phyloP scores from a whole-genome alignment of 2,329 filamentous ascomycete species.

The Fusarium pilosicola region DNA sequence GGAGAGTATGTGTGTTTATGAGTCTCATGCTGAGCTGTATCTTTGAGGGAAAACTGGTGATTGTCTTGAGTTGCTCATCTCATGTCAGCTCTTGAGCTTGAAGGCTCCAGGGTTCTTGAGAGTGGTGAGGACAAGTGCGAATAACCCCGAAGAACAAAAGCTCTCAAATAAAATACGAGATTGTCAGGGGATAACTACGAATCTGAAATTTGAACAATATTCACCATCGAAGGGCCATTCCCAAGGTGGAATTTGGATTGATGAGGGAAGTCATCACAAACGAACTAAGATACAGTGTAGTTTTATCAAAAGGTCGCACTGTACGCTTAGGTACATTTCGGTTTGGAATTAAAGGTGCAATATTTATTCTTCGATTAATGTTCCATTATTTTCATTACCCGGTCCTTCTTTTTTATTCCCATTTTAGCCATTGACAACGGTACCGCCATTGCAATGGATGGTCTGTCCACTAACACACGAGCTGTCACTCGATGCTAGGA shows the following conservation, averaged over 20 bases:
- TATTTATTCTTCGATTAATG: background rate
- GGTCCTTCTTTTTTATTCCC: background rate
- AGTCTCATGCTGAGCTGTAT: slow-evolving; percentile 35
- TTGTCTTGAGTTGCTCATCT: background rate
- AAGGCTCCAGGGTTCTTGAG: background rate
- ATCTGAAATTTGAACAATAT: background rate
- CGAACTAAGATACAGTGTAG: background rate
- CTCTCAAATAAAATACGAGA: background rate
- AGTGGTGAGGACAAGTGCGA: too few relatives aligned
- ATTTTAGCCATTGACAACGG: slow-evolving; percentile 58
- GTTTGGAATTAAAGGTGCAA: too few relatives aligned
- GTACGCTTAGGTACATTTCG: background rate
- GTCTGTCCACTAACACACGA: slow-evolving; percentile 78
- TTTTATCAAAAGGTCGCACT: background rate
- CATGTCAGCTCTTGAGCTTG: background rate
- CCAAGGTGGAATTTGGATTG: background rate
- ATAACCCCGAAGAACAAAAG: background rate
- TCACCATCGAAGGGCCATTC: background rate
- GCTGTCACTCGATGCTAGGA: slow-evolving; percentile 79
- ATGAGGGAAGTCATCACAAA: background rate
- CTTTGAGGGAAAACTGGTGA: background rate
- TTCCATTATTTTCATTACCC: background rate
- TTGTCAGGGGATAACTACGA: background rate
- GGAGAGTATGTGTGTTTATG: slow-evolving; percentile 37
- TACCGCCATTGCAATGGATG: slow-evolving; percentile 64